Conservation (phyloP, 306 rosid species). For the Nissolia schottii region DNA sequence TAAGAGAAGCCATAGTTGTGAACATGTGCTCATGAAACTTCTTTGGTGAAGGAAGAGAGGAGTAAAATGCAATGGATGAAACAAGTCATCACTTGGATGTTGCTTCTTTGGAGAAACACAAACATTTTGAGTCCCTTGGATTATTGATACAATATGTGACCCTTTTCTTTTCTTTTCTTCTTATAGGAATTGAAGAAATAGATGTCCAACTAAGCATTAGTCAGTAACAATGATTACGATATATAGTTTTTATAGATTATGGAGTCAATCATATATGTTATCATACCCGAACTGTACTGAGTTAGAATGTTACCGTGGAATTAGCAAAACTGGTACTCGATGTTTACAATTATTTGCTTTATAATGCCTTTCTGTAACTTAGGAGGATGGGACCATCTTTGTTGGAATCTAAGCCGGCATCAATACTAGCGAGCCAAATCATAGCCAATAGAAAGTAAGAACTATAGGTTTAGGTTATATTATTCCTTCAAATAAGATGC, state of each 20-base stretch:
- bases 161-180: no score
- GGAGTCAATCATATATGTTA: constrained; percentile 8
- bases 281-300: not conserved
- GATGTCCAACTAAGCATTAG: not conserved
- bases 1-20: constrained; percentile 47
- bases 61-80: not conserved
- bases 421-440: constrained; percentile 21
- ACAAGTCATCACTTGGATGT: constrained; percentile 18
- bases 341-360: constrained; percentile 8
- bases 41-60: constrained; percentile 19
- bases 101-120: constrained; percentile 18
- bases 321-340: not conserved
- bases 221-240: not conserved
- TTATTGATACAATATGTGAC: constrained; percentile 17
- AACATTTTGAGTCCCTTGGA: not conserved
- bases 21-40: constrained; percentile 26
- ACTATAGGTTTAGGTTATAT: not conserved
- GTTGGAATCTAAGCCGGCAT: not conserved
- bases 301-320: not conserved
- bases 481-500: not conserved
- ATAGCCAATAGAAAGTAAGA: not conserved
- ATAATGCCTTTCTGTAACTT: not conserved
- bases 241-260: not conserved
- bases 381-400: not conserved
- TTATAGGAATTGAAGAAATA: not conserved